These are phyloP conservation scores for Turritis glabra DNA, from an alignment of 345 rosid genomes.

Conservation along the genomic window DNA sequence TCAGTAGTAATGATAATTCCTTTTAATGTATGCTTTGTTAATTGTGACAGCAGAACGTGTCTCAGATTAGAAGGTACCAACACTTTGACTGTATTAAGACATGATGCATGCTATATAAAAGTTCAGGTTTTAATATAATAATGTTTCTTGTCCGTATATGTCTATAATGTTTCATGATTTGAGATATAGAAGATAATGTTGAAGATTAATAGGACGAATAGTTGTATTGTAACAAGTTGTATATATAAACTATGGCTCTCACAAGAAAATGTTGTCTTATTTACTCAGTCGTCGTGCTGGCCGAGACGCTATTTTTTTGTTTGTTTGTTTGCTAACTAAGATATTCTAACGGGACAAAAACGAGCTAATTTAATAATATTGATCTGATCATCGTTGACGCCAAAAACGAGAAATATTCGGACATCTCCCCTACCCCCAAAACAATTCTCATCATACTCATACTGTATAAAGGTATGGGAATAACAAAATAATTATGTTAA, in stretches of 20 bases:
- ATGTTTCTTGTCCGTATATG: slow-evolving; percentile 20
- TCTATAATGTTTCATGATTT: neutral
- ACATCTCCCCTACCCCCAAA: neutral
- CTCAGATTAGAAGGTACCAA: neutral
- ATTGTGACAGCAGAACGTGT: neutral
- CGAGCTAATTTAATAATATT: neutral
- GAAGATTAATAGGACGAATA: neutral
- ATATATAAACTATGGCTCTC: neutral
- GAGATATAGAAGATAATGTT: slow-evolving; percentile 8
- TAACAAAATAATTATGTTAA: too few relatives aligned
- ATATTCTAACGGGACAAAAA: neutral
- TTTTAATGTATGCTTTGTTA: neutral
- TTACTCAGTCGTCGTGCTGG: slow-evolving; percentile 6
- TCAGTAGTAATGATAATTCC: neutral
- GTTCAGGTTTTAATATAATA: neutral
- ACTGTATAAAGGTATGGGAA: too few relatives aligned
- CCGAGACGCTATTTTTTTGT: neutral
- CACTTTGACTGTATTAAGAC: neutral
- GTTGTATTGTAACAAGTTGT: neutral
- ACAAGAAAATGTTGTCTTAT: neutral
- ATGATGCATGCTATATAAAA: slow-evolving; percentile 1
- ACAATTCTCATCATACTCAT: neutral
- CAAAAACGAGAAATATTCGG: neutral
- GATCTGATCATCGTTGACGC: slow-evolving; percentile 16
- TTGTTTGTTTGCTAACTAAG: neutral